Evolutionary conservation across 2,329 filamentous ascomycete species (phyloP).

Genomic region (Alternaria triticina): DNA sequence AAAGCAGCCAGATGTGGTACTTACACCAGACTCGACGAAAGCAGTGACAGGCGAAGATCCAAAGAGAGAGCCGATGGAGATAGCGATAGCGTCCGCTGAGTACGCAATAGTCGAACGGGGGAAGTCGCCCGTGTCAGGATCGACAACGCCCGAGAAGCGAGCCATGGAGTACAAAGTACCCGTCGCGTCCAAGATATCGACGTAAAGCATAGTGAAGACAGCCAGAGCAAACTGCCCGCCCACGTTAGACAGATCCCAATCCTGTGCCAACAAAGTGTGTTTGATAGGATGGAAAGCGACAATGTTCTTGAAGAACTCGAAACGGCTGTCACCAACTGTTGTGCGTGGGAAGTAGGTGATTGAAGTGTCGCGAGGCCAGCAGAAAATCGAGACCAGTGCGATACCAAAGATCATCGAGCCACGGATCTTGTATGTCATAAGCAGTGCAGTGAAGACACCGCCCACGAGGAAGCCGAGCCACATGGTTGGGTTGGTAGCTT

Average conservation of each 20-base stretch:
- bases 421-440: slow-evolving; percentile 87
- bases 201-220: slow-evolving; percentile 87
- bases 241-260: slow-evolving; percentile 73
- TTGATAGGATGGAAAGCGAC: slow-evolving; percentile 81
- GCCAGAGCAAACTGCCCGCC: slow-evolving; percentile 81
- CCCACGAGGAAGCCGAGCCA: slow-evolving; percentile 91
- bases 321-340: slow-evolving; percentile 69
- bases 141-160: slow-evolving; percentile 78
- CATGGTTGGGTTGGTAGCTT: slow-evolving; percentile 83
- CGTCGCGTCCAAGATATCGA: slow-evolving; percentile 83
- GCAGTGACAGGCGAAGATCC: slow-evolving; percentile 83
- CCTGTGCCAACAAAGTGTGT: slow-evolving; percentile 71
- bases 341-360: slow-evolving; percentile 84
- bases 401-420: slow-evolving; percentile 86
- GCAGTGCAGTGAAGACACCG: slow-evolving; percentile 76
- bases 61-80: slow-evolving; percentile 79
- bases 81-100: slow-evolving; percentile 79
- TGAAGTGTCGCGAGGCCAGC: slow-evolving; percentile 78
- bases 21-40: slow-evolving; percentile 80
- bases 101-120: slow-evolving; percentile 86
- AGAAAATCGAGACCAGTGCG: slow-evolving; percentile 82
- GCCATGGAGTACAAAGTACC: slow-evolving; percentile 92
- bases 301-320: slow-evolving; percentile 87
- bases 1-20: slow-evolving; percentile 8
- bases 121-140: slow-evolving; percentile 84